Evolutionary conservation across 306 rosid species (phyloP).

Genomic region (Macrotyloma uniflorum): DNA sequence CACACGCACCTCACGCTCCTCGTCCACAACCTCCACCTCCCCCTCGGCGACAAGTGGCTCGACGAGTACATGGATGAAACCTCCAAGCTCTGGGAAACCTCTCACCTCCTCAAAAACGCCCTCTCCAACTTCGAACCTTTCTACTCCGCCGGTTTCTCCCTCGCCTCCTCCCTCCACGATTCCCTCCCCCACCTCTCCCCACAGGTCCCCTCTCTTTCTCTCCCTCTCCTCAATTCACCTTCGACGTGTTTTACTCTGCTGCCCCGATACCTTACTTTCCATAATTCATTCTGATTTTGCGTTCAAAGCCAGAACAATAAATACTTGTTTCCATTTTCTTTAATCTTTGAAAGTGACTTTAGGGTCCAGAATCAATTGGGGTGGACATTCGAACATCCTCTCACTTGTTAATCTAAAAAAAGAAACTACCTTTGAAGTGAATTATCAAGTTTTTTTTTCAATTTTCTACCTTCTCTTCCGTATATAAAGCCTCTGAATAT

Average conservation of each 20-base stretch:
- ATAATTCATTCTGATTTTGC: background rate
- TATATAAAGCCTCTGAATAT: background rate
- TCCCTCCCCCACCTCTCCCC: conserved; percentile 49
- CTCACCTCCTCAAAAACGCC: conserved; percentile 81
- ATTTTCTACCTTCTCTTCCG: too few relatives aligned
- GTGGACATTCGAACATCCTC: too few relatives aligned
- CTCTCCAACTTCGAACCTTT: conserved; percentile 70
- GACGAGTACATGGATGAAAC: conserved; percentile 98
- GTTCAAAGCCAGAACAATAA: too few relatives aligned
- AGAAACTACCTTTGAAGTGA: too few relatives aligned
- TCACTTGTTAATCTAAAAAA: too few relatives aligned
- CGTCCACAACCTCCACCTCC: conserved; percentile 90
- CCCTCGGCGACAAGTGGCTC: conserved; percentile 94
- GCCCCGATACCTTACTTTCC: background rate
- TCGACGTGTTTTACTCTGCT: background rate
- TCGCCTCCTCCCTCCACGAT: conserved; percentile 59
- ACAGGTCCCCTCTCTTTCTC: background rate
- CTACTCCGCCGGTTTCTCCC: conserved; percentile 66
- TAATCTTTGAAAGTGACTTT: too few relatives aligned
- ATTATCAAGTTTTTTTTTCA: background rate
- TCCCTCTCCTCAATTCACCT: background rate
- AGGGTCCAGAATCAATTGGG: too few relatives aligned
- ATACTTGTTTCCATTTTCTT: too few relatives aligned
- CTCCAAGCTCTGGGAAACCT: conserved; percentile 93
- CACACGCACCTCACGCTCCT: conserved; percentile 79